Percentiles rank a stretch among this genome's conserved stretches.
Conservation (phyloP, 2,329 filamentous ascomycete species). For the Microsporum audouinii region DNA sequence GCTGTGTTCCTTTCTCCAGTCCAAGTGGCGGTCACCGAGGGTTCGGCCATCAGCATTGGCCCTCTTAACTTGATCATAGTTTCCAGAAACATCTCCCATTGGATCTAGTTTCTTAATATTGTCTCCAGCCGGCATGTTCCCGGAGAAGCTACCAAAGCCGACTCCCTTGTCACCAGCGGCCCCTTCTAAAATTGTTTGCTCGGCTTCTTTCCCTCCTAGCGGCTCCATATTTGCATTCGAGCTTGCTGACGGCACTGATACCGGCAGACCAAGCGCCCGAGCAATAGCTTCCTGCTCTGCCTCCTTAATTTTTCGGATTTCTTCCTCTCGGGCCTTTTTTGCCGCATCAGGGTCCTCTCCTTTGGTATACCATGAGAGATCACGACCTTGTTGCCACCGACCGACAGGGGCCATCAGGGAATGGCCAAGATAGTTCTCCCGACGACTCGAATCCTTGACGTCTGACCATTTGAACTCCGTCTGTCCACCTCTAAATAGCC, state of each 20-base stretch:
- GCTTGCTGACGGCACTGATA: conserved; percentile 45
- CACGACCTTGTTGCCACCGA: conserved; percentile 74
- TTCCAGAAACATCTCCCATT: conserved; percentile 15
- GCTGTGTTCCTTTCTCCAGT: conserved; percentile 37
- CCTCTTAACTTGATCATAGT: conserved; percentile 6
- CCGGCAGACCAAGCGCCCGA: conserved; percentile 66
- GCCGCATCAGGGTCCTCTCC: conserved; percentile 40
- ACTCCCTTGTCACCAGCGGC: conserved; percentile 22
- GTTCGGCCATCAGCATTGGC: not conserved
- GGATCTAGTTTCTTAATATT: conserved; percentile 17
- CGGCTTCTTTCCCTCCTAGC: conserved; percentile 51
- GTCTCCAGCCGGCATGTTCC: conserved; percentile 20
- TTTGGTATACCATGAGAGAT: conserved; percentile 55
- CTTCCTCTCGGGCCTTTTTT: conserved; percentile 54
- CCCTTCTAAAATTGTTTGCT: conserved; percentile 39
- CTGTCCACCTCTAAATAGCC: conserved; percentile 54
- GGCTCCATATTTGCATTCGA: conserved; percentile 55
- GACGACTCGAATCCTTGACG: conserved; percentile 72
- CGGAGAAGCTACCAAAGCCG: conserved; percentile 25
- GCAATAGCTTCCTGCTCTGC: conserved; percentile 88
- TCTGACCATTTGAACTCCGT: conserved; percentile 96
- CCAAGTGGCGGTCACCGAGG: conserved; percentile 9
- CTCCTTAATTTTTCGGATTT: conserved; percentile 73
- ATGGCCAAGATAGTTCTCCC: conserved; percentile 85
- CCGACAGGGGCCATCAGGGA: conserved; percentile 85